Conservation (phyloP, 768 basidiomycete species). For the Boletus vinaceobasis region DNA sequence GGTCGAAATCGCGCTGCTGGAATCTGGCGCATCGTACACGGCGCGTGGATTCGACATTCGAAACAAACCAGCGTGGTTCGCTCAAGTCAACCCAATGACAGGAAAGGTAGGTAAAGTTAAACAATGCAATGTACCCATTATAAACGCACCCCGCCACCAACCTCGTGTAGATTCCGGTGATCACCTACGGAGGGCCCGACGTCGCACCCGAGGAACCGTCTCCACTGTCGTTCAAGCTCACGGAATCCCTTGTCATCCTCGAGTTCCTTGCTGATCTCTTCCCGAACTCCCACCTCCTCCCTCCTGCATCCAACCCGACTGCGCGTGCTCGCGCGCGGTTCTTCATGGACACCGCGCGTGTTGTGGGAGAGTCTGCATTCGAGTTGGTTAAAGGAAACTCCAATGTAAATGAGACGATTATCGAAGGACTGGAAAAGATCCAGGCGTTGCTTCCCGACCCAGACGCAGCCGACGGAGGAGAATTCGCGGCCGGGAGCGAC, state of each 20-base stretch:
- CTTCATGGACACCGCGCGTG: conserved; percentile 52
- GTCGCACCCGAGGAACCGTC: conserved; percentile 53
- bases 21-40: conserved; percentile 47
- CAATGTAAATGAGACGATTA: conserved; percentile 23
- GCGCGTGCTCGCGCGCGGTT: conserved; percentile 55
- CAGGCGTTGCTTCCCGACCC: conserved; percentile 29
- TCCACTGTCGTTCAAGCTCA: conserved; percentile 53
- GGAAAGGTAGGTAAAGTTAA: too few relatives aligned
- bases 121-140: background rate
- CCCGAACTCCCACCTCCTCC: conserved; percentile 45
- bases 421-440: background rate
- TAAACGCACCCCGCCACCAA: background rate
- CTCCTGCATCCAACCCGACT: conserved; percentile 44
- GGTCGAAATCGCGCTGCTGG: conserved; percentile 57
- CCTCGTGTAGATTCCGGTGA: conserved; percentile 46
- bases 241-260: conserved; percentile 61
- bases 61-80: conserved; percentile 69
- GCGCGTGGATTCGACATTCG: conserved; percentile 52
- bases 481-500: conserved; percentile 33
- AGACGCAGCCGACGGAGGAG: conserved; percentile 40
- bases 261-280: conserved; percentile 64
- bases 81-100: conserved; percentile 56
- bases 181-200: conserved; percentile 58
- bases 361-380: background rate
- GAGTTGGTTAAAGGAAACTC: background rate